phyloP scores from a whole-genome alignment of 495 filamentous ascomycete genomes.

The Amphirosellinia nigrospora region DNA sequence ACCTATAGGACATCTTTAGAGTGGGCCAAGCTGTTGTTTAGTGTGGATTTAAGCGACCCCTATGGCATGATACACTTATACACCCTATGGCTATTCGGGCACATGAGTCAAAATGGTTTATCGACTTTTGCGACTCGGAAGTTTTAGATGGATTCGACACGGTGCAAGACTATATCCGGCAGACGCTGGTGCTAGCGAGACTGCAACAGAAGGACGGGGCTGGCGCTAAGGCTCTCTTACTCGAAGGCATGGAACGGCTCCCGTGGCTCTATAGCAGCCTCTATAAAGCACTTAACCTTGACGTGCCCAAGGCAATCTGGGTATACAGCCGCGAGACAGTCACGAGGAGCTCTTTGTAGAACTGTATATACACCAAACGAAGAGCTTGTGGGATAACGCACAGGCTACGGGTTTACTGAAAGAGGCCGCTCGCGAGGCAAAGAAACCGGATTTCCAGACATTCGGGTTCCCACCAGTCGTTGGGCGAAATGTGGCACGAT shows the following conservation, averaged over 20 bases:
- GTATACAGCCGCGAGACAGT: constrained; percentile 67
- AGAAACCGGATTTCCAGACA: constrained; percentile 51
- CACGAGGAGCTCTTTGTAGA: constrained; percentile 77
- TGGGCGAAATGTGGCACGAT: constrained; percentile 69
- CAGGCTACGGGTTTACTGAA: constrained; percentile 72
- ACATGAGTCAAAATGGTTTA: constrained; percentile 74
- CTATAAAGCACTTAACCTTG: constrained; percentile 76
- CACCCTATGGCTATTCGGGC: constrained; percentile 85
- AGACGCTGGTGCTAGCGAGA: constrained; percentile 76
- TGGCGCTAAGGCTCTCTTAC: constrained; percentile 66
- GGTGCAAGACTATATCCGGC: constrained; percentile 63
- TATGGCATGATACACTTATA: constrained; percentile 77
- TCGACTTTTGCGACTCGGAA: constrained; percentile 70
- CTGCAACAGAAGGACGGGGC: constrained; percentile 69
- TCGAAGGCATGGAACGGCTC: constrained; percentile 67
- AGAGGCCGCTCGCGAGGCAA: constrained; percentile 67
- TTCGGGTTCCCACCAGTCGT: constrained; percentile 41
- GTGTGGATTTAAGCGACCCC: constrained; percentile 79
- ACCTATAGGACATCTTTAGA: constrained; percentile 92
- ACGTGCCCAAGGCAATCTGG: constrained; percentile 80
- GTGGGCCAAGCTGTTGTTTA: constrained; percentile 85
- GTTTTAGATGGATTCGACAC: constrained; percentile 47
- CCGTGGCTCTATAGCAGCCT: constrained; percentile 84
- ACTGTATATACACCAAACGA: constrained; percentile 78
- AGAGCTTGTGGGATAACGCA: constrained; percentile 90